Evolutionary conservation across 2,329 filamentous ascomycete species (phyloP).

Genomic region (Ophiostoma australiae): DNA sequence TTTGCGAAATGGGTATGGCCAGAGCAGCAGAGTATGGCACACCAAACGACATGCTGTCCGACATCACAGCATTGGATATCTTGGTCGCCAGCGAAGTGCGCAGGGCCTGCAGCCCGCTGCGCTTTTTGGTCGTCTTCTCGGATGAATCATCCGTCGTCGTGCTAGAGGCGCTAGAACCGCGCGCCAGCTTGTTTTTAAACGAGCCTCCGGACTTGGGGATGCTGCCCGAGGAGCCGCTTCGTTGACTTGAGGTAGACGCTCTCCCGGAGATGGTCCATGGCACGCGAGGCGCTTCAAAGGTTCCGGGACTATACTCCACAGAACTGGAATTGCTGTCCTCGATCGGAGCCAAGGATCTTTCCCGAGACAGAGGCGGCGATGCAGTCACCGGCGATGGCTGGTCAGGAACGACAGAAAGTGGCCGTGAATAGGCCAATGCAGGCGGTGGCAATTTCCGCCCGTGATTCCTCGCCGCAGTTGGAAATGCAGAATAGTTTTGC

Average conservation of each 20-base stretch:
- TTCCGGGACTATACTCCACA: background rate
- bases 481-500: background rate
- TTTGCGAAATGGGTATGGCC: background rate
- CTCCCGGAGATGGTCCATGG: background rate
- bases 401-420: constrained; percentile 52
- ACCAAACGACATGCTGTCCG: background rate
- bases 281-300: background rate
- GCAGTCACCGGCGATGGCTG: constrained; percentile 43
- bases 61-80: background rate
- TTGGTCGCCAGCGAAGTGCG: background rate
- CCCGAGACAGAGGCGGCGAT: background rate
- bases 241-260: background rate
- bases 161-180: background rate
- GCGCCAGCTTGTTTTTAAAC: background rate
- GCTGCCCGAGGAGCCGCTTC: background rate
- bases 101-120: background rate
- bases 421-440: constrained; percentile 45
- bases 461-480: background rate
- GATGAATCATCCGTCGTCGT: background rate
- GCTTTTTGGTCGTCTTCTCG: constrained; percentile 1
- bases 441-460: constrained; percentile 39
- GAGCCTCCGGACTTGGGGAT: background rate
- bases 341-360: background rate
- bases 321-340: background rate
- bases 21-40: background rate